Base-by-base conservation (phyloP, 2,329 filamentous ascomycete genomes). In the Dactylellina sp. region DNA sequence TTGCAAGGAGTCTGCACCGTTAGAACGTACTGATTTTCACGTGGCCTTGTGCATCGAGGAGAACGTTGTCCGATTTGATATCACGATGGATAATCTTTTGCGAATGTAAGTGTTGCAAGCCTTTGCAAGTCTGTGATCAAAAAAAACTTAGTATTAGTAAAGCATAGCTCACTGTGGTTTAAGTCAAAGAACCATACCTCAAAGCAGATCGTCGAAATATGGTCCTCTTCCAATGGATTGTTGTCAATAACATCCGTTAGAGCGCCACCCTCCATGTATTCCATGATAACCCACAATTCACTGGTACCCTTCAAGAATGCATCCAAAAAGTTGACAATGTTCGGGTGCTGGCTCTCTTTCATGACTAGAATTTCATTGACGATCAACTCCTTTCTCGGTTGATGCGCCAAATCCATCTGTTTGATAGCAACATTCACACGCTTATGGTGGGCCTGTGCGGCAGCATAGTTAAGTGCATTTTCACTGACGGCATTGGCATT, bases 281-380 rank as follows among this genome's bases (percentile, higher is more conserved):
- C 95, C 95, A 99, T 97, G 59, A 99, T 94, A 9, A 99, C 93
- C 95, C 95, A 99, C n/a, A 99, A 86, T 81, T 99, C 95, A 79
- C 91, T 93, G 81, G 95, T 94, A 81, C 97, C 96, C 79, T 95
- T 91, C 80, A 99, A 84, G 85, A 98, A 99, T 2, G 94, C 93
- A 78, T 99, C 95, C 35, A 99, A 84, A 83, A 97, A 99, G 83
- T 99, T 99, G 82, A 99, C 95, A 84, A 99, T 99, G 82, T 99
- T 99, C 75, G 91, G 89, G 82, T 99, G 95, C 81, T 93, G 91
- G 84, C 92, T 97, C 83, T 99, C 95, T 84, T 98, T 97, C 95
- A 99, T 99, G 72, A 99, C 95, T 84, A 99, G 96, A 80, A 99
- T 99, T 80, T 99, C 95, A 81, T 99, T 99, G 60, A 99, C 95